A percentile compares a stretch with the other conserved stretches of the same genome.
Evolutionary conservation across 139 green algal genomes (phyloP).

Genomic region (Pleodorina starrii): DNA sequence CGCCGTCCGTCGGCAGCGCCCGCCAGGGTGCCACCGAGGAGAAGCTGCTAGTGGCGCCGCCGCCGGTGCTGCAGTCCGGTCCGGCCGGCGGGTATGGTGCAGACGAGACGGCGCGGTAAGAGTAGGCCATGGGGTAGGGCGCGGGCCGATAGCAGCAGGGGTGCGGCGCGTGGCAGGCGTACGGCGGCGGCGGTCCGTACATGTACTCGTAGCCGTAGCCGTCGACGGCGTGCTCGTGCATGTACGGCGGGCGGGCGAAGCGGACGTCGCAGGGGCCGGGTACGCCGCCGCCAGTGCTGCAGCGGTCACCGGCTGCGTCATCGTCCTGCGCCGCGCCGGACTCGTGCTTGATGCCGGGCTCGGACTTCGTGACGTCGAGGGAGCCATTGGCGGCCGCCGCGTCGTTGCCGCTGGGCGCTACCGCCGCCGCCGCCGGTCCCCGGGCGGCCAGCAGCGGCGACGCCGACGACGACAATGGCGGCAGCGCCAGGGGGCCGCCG

Average conservation of each 20-base stretch:
- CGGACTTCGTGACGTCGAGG: neutral
- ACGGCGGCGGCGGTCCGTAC: neutral
- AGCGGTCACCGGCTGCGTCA: slow-evolving; percentile 14
- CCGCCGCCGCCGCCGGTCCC: no score
- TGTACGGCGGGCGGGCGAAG: neutral
- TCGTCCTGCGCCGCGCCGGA: neutral
- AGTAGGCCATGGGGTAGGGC: neutral
- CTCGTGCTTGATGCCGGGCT: neutral
- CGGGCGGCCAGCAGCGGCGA: neutral
- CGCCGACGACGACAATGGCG: neutral
- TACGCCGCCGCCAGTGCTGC: slow-evolving; percentile 2
- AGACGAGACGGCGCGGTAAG: neutral
- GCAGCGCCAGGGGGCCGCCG: neutral
- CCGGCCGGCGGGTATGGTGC: neutral
- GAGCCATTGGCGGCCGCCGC: neutral
- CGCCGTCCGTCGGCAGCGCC: neutral
- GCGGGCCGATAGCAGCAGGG: neutral
- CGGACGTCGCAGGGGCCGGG: neutral
- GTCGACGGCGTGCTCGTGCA: neutral
- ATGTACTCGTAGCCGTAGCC: neutral
- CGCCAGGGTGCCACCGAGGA: neutral
- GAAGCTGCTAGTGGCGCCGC: neutral
- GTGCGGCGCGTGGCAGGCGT: neutral
- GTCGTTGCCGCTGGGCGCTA: no score
- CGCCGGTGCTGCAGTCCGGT: neutral